Base-by-base conservation (phyloP, 306 rosid genomes). In the Oemleria cerasiformis region DNA sequence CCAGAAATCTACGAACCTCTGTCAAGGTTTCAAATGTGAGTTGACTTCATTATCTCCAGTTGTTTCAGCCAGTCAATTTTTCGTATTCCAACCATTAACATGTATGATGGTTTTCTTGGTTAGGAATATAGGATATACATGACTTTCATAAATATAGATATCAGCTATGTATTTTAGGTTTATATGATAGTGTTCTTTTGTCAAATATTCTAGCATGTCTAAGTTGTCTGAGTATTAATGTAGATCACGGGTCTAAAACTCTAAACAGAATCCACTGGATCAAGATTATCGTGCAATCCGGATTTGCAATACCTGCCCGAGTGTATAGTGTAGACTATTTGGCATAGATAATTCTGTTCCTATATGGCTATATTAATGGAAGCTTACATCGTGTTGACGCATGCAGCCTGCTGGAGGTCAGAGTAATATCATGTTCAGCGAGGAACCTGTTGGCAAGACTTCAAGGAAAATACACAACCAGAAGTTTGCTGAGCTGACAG, bases 1-100 rank as follows among this genome's bases (percentile, higher is more conserved):
- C 84, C 8, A 73, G 86, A 54, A 74, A 78, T 63, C 0, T 80
- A 5, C 81, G 94, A 71, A 90, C 97, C 16, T 93, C 96, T 0
- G 98, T 93, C 78, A 93, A 86, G 79, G 96, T 93, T 82, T 94
- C 98, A 60, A 89, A 94, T 76, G 98, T 94, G 84, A 88, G 97
- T 89, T 30, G 38, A 25, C 55, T 38, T 30, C 36, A 30, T 30
- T 30, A 30, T 30, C 36, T 30, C 36, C 36, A 30, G 36, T 30
- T 30, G 36, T 30, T 30, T 30, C 36, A 30, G 36, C 36, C 36
- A 30, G 36, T 30, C 36, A 30, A 30, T 30, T 30, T 1, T 30
- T 30, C 36, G 36, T 1, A 30, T 30, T 30, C 36, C 36, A 30
- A 2, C 36, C 3, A 30, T 30, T 30, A 30, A 4, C 4, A 1